Percentiles rank a stretch among this genome's conserved stretches.
These are phyloP conservation scores for Bremia lactucae DNA, from an alignment of 352 stramenopile species.

Conservation along the genomic window DNA sequence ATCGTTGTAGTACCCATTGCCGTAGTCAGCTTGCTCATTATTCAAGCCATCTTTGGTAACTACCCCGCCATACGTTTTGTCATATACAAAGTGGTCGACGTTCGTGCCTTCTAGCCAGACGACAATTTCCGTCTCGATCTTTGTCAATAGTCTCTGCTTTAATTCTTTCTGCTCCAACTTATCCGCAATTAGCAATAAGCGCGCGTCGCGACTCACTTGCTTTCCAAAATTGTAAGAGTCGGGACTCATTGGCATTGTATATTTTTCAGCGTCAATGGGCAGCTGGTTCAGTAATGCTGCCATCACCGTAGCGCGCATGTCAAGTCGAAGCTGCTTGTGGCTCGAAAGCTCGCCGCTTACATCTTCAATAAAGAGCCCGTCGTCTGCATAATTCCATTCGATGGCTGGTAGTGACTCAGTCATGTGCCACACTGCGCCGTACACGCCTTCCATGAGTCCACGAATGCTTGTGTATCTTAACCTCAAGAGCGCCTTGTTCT, in stretches of 20 bases:
- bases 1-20: conserved; percentile 86
- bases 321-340: conserved; percentile 19
- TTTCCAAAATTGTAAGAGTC: conserved; percentile 81
- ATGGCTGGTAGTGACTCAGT: conserved; percentile 42
- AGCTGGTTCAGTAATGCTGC: conserved; percentile 36
- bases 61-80: conserved; percentile 87
- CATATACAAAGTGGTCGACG: conserved; percentile 80
- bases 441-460: conserved; percentile 58
- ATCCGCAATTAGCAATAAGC: conserved; percentile 68
- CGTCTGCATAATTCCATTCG: conserved; percentile 51
- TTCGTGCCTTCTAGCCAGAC: conserved; percentile 60
- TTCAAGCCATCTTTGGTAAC: conserved; percentile 79
- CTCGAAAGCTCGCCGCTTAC: conserved; percentile 9
- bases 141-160: conserved; percentile 32
- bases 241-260: conserved; percentile 25
- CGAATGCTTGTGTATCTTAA: conserved; percentile 63
- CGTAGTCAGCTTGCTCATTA: conserved; percentile 53
- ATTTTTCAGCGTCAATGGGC: conserved; percentile 39
- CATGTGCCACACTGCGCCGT: conserved; percentile 54
- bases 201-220: conserved; percentile 57
- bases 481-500: conserved; percentile 26
- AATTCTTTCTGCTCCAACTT: conserved; percentile 46
- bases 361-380: conserved; percentile 44
- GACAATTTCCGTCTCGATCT: conserved; percentile 45
- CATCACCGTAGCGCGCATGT: conserved; percentile 22